Percentiles rank a stretch among this genome's conserved stretches.
Conservation (phyloP, 345 rosid species). For the Kernera saxatilis region DNA sequence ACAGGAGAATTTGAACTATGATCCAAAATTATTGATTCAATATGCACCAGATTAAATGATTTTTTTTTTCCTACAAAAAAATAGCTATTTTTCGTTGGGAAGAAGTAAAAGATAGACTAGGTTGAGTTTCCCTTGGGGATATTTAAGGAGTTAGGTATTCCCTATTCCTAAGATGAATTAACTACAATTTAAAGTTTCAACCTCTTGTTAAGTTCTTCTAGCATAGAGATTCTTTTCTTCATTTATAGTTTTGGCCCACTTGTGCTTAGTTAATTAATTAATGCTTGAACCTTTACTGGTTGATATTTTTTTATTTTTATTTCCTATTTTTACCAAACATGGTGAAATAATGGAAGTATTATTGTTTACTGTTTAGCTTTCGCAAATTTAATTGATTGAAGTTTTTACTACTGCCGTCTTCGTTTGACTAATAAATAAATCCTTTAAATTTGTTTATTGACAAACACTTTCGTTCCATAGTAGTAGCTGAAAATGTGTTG, state of each 20-base stretch:
- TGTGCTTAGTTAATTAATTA: background rate
- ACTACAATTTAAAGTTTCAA: background rate
- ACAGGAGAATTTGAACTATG: too few species aligned
- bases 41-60: too few species aligned
- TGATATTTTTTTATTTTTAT: background rate
- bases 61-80: too few species aligned
- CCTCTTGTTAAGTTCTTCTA: background rate
- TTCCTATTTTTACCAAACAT: background rate
- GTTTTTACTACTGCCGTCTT: background rate
- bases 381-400: background rate
- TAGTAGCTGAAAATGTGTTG: background rate
- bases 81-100: too few species aligned
- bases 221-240: background rate
- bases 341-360: background rate
- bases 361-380: background rate
- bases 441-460: background rate
- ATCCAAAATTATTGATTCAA: too few species aligned
- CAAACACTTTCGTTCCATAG: background rate
- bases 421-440: background rate
- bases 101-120: background rate
- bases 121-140: background rate
- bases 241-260: background rate
- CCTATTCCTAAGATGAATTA: background rate
- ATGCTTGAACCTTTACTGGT: background rate
- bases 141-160: slow-evolving; percentile 3